Base-by-base conservation (phyloP, 345 rosid species). In the Acer saccharum region DNA sequence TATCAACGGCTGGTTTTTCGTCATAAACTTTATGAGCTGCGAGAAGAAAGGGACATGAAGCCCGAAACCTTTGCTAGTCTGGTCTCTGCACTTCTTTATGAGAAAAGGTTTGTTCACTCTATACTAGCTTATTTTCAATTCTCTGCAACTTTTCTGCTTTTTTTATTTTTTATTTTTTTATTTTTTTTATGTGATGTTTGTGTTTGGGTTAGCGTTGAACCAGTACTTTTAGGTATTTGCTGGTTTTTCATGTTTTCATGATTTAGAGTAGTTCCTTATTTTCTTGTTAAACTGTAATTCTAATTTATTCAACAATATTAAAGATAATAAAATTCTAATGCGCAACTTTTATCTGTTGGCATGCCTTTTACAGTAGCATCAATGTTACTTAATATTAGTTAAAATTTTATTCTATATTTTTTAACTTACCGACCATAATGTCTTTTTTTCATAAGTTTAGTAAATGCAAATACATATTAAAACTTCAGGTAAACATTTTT, bases 21-120 rank as follows among this genome's bases (percentile, higher is more conserved):
- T 71, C 97, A 94, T 81, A 96, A 95, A 77, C 79, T 93, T 73
- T 95, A 95, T 69, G 93, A 93, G 89, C 91, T 95, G 41, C 87
- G 94, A 61, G 99, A 95, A 81, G 99, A 95, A 84, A 91, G 99
- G 82, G 98, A 93, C 77, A 93, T 95, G 97, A 95, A 93, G 81
- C 99, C 99, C 27, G 98, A 95, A 80, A 95, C 99, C 11, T 96
- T 94, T 81, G 98, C 98, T 3, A 96, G 89, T 84, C 90, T 94
- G 29, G 99, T 96, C 73, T 94, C 99, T 1, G 97, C 98, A 70
- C 67, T 95, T 61, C 98, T 94, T 50, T 94, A 94, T 62, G 98
- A 94, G 88, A 96, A 96, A 86, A 96, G 99, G 99, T 93, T 2
- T 71, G 64, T 61, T 21, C 4, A n/a, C 12, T 9, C 64, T 60